These are phyloP conservation scores for Passalora sequoiae DNA, from an alignment of 2,329 filamentous ascomycete genomes.

Conservation along the genomic window DNA sequence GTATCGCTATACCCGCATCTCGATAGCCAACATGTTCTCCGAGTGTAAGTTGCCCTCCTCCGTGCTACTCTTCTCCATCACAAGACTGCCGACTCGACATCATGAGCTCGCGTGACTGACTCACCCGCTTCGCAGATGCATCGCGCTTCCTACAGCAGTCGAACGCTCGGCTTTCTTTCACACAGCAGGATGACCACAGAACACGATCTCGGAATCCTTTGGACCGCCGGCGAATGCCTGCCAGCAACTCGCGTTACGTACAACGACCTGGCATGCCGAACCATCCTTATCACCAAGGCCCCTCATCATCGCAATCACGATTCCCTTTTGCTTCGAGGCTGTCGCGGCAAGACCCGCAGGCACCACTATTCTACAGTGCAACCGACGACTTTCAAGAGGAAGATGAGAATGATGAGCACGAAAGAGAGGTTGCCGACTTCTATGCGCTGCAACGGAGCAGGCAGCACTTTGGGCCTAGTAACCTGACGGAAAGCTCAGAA, in stretches of 20 bases:
- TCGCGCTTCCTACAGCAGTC: slow-evolving; percentile 95
- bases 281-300: slow-evolving; percentile 65
- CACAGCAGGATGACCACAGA: slow-evolving; percentile 37
- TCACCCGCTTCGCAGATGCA: slow-evolving; percentile 61
- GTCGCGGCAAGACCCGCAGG: slow-evolving; percentile 60
- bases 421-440: slow-evolving; percentile 87
- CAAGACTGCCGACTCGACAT: slow-evolving; percentile 5
- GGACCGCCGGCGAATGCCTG: slow-evolving; percentile 40
- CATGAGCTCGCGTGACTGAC: slow-evolving; percentile 44
- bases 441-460: slow-evolving; percentile 87
- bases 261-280: slow-evolving; percentile 52
- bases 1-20: not conserved
- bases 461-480: slow-evolving; percentile 77
- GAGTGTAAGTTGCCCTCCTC: slow-evolving; percentile 63
- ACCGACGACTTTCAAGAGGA: slow-evolving; percentile 88
- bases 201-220: slow-evolving; percentile 45
- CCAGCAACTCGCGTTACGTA: slow-evolving; percentile 45
- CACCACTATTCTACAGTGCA: slow-evolving; percentile 89
- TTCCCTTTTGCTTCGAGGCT: slow-evolving; percentile 78
- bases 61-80: slow-evolving; percentile 29
- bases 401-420: slow-evolving; percentile 58
- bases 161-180: slow-evolving; percentile 80
- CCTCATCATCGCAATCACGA: slow-evolving; percentile 63
- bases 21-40: slow-evolving; percentile 41
- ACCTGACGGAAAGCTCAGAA: slow-evolving; percentile 79